Evolutionary conservation across 805 yeast genomes (phyloP).

Genomic region (Yarrowia keelungensis): DNA sequence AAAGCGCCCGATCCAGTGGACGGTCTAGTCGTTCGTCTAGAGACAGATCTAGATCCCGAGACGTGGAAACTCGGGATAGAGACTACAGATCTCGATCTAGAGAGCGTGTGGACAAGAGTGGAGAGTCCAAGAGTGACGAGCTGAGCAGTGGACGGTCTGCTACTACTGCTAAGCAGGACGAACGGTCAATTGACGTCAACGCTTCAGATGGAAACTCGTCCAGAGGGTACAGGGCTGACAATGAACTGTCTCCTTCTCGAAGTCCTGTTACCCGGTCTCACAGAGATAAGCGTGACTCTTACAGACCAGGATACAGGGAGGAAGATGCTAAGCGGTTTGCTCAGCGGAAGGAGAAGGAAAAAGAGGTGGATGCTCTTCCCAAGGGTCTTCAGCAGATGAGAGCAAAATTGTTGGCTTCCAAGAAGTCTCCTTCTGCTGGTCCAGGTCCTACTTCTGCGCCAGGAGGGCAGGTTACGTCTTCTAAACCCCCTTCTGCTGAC

Average conservation of each 20-base stretch:
- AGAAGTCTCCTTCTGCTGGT: not conserved
- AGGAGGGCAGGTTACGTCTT: no score
- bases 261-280: not conserved
- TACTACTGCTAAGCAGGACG: not conserved
- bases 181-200: not conserved
- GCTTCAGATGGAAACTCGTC: not conserved
- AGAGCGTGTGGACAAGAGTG: not conserved
- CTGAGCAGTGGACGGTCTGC: not conserved
- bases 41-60: slow-evolving; percentile 15
- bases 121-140: not conserved
- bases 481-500: not conserved
- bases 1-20: not conserved
- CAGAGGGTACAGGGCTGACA: slow-evolving; percentile 1
- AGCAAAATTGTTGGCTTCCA: slow-evolving; percentile 3
- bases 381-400: slow-evolving; percentile 18
- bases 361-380: slow-evolving; percentile 7
- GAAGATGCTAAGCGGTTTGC: not conserved
- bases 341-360: slow-evolving; percentile 7
- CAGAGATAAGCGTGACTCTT: not conserved
- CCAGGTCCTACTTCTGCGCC: not conserved
- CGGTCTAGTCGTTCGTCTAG: not conserved
- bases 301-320: not conserved
- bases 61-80: not conserved
- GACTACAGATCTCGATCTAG: slow-evolving; percentile 12
- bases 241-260: not conserved